Percentiles rank a stretch among this genome's conserved stretches.
phyloP scores from a whole-genome alignment of 2,329 filamentous ascomycete species.

The Talaromyces sp. region DNA sequence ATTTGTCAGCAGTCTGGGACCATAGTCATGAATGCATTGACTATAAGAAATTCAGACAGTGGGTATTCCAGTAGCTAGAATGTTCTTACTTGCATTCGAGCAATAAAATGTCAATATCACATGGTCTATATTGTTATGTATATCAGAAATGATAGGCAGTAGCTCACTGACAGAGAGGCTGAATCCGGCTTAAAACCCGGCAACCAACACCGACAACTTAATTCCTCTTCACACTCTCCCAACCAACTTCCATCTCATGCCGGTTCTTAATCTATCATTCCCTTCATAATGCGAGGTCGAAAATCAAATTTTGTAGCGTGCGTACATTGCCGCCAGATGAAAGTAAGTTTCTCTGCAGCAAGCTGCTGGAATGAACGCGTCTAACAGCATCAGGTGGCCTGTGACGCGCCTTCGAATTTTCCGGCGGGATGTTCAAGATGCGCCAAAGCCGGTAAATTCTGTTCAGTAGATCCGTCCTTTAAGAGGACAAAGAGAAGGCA shows the following conservation, averaged over 20 bases:
- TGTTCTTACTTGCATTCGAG: no score
- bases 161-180: no score
- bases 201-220: no score
- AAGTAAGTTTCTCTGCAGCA: constrained; percentile 1
- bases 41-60: no score
- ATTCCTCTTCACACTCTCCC: not conserved
- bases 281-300: constrained; percentile 10
- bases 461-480: constrained; percentile 4
- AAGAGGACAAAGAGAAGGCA: constrained; percentile 9
- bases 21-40: no score
- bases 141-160: no score
- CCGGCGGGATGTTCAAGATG: constrained; percentile 13
- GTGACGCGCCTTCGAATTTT: constrained; percentile 7
- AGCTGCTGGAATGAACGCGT: not conserved
- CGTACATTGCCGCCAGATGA: constrained; percentile 17
- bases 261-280: not conserved
- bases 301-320: constrained; percentile 14
- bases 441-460: constrained; percentile 10
- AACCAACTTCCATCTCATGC: not conserved
- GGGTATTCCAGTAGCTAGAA: no score
- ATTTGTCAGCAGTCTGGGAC: no score
- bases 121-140: no score
- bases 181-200: no score
- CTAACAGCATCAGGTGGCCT: constrained; percentile 7
- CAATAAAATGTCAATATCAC: no score